Percentiles rank a stretch among this genome's conserved stretches.
phyloP scores from a whole-genome alignment of 2,329 filamentous ascomycete genomes.

The Diaporthe sp. region DNA sequence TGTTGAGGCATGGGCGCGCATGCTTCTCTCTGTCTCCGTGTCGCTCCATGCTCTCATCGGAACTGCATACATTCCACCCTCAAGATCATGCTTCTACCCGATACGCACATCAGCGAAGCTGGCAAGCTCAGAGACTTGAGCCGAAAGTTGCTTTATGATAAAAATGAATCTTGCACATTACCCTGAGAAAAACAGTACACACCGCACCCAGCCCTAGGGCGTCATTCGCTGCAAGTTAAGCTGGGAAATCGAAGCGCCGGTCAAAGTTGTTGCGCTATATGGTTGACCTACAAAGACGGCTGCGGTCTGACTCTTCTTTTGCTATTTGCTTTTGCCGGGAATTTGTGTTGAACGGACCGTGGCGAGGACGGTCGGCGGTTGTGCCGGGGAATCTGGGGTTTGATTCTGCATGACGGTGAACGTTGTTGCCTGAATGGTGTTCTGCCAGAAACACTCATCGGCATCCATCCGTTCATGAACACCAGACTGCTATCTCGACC shows the following conservation, averaged over 20 bases:
- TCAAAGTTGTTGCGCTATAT: too few species aligned
- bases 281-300: not conserved
- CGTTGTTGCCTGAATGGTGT: not conserved
- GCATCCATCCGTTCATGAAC: not conserved
- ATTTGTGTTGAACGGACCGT: not conserved
- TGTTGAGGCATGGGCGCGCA: not conserved
- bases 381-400: not conserved
- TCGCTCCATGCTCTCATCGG: not conserved
- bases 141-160: not conserved
- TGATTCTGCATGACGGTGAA: not conserved
- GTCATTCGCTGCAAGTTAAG: not conserved
- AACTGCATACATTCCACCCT: not conserved
- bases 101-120: not conserved
- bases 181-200: not conserved
- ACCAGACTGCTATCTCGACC: not conserved
- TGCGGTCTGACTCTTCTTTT: not conserved
- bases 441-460: not conserved
- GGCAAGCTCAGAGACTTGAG: not conserved
- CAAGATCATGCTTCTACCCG: not conserved
- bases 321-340: not conserved
- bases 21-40: not conserved
- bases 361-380: not conserved
- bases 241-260: not conserved
- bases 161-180: not conserved
- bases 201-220: not conserved